Evolutionary conservation across 225 moss, liverwort and hornwort species (phyloP), one percentile per base, ranked within the genome.

Genomic region (Physcomitrium patens): DNA sequence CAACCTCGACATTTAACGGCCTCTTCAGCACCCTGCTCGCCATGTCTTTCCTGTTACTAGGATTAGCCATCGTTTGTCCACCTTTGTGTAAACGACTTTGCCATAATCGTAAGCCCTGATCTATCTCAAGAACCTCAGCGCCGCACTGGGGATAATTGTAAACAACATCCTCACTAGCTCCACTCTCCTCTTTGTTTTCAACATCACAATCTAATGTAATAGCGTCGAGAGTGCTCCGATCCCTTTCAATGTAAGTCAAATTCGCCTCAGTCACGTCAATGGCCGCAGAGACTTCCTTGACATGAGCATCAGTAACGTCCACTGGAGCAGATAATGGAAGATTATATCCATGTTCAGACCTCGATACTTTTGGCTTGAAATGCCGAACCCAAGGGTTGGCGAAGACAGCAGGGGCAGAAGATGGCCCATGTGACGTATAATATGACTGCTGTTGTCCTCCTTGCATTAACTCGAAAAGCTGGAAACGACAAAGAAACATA

Each of bases 351-450:
- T 65, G 18, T 16, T 66, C 74, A 19, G 74, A 17, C 51, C 37
- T 81, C 54, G 18, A 5, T 23, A 13, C 57, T 75, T 72, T 89
- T 43, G 67, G 83, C 69, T 89, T 86, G 55, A 89, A 89, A 57
- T 89, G 89, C 23, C 81, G 77, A 69, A 89, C 76, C 89, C 89
- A 89, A 49, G 89, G 89, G 49, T 79, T 89, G 18, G 83, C 64
- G 64, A 89, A 70, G 50, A 89, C 86, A 54, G 86, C 79, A 26
- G 78, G 71, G 61, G 78, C 76, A 62, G 79, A 64, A 62, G 89
- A 54, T 51, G 67, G 49, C 63, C 76, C 81, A 42, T 81, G 72
- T 51, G 72, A 70, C 67, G 28, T 86, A 55, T 71, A 58, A 44
- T 63, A 76, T 19, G 81, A 52, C 9, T 74, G 80, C 46, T 77